phyloP scores from a whole-genome alignment of 2,329 filamentous ascomycete genomes.

The Trichoderma koningiopsis region DNA sequence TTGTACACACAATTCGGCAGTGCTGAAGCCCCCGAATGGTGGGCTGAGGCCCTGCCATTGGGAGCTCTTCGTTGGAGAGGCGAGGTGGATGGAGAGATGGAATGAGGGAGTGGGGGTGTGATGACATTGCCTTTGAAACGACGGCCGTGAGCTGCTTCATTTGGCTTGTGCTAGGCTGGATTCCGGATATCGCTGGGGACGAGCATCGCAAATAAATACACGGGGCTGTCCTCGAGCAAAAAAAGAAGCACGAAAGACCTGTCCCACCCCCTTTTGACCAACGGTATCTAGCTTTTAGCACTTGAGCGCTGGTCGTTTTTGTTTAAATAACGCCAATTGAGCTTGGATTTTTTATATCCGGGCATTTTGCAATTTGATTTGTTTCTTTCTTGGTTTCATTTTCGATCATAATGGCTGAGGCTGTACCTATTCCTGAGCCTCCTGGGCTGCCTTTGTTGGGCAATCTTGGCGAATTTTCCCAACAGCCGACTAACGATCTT shows the following conservation, averaged over 20 bases:
- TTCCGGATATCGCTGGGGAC: not conserved
- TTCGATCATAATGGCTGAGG: slow-evolving; percentile 38
- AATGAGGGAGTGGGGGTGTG: not conserved
- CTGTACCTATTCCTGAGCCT: slow-evolving; percentile 62
- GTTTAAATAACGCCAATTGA: not conserved
- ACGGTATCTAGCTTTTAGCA: not conserved
- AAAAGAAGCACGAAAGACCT: not conserved
- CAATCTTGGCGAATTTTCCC: slow-evolving; percentile 65
- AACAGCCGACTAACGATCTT: slow-evolving; percentile 59
- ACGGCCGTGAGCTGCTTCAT: not conserved
- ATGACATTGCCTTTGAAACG: not conserved
- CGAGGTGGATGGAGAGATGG: not conserved
- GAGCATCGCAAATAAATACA: not conserved
- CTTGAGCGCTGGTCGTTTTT: not conserved
- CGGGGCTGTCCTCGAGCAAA: not conserved
- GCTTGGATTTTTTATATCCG: not conserved
- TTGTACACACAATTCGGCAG: not conserved
- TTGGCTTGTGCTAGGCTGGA: not conserved
- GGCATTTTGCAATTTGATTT: not conserved
- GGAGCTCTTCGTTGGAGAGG: not conserved
- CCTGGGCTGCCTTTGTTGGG: slow-evolving; percentile 66
- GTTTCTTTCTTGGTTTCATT: not conserved
- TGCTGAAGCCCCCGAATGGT: not conserved
- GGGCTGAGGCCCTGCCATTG: not conserved
- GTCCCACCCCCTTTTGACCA: not conserved